Evolutionary conservation across 148 eudicot genomes (phyloP).

Genomic region (Spergularia marina): DNA sequence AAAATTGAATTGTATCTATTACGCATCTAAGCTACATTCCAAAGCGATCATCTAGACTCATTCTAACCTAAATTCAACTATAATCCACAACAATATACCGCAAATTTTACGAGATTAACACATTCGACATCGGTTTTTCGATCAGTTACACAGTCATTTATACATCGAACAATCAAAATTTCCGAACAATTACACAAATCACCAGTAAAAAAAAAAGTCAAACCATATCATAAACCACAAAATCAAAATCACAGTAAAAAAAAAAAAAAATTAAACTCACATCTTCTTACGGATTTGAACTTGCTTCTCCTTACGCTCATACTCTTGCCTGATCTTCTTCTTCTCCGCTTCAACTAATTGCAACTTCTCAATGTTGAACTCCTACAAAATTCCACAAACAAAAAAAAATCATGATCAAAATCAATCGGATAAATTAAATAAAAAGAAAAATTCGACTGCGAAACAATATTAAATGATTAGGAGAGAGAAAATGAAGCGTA

Average conservation of each 20-base stretch:
- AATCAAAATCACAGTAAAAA: not conserved
- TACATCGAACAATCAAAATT: not conserved
- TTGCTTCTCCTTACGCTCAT: slow-evolving; percentile 82
- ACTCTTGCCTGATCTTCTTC: slow-evolving; percentile 89
- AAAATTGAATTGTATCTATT: not conserved
- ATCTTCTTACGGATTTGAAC: slow-evolving; percentile 71
- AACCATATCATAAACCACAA: not conserved
- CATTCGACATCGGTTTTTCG: not conserved
- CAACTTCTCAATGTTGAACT: slow-evolving; percentile 86
- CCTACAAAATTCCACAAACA: slow-evolving; percentile 34
- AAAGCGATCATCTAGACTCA: not conserved
- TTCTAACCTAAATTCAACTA: not conserved
- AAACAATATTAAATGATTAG: not conserved
- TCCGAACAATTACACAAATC: not conserved
- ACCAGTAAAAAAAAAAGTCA: not conserved
- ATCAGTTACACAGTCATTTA: not conserved
- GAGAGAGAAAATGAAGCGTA: slow-evolving; percentile 14
- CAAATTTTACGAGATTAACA: not conserved
- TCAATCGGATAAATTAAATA: not conserved
- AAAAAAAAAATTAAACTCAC: slow-evolving; percentile 32
- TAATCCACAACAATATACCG: not conserved
- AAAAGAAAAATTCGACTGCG: not conserved
- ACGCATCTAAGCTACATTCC: not conserved
- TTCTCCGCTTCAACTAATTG: slow-evolving; percentile 91
- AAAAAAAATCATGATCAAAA: not conserved